Evolutionary conservation across 2,329 filamentous ascomycete genomes (phyloP).

Genomic region (Alternaria sp.): DNA sequence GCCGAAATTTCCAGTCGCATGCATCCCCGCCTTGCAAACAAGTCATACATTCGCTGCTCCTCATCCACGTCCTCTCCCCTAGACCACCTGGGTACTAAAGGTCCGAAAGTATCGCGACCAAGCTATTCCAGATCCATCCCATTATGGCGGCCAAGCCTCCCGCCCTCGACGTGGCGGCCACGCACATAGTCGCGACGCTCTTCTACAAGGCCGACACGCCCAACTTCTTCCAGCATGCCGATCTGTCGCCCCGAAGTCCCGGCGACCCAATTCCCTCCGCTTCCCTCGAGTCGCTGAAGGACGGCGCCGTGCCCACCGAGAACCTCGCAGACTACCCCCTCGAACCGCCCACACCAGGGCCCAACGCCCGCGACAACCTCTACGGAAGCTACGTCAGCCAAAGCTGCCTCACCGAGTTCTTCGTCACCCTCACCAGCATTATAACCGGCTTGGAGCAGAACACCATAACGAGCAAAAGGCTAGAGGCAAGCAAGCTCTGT

Average conservation of each 20-base stretch:
- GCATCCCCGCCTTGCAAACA: neutral
- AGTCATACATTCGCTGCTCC: neutral
- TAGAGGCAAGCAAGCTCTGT: constrained; percentile 66
- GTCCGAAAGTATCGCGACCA: neutral
- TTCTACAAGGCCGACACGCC: constrained; percentile 46
- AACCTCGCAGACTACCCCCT: constrained; percentile 61
- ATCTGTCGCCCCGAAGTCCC: constrained; percentile 49
- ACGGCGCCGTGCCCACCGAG: constrained; percentile 58
- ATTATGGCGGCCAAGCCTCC: constrained; percentile 25
- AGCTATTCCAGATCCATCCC: neutral
- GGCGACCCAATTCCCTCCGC: constrained; percentile 39
- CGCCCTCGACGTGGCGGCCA: constrained; percentile 25
- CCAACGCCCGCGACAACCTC: constrained; percentile 61
- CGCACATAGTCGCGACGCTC: constrained; percentile 45
- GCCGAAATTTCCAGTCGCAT: constrained; percentile 1
- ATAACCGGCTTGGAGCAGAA: constrained; percentile 58
- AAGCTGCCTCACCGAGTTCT: constrained; percentile 62
- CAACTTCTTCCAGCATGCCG: constrained; percentile 55
- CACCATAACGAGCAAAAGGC: constrained; percentile 56
- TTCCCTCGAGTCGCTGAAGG: constrained; percentile 43
- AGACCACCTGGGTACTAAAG: neutral
- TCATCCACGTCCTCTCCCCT: neutral
- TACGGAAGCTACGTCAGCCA: constrained; percentile 62
- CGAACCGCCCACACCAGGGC: constrained; percentile 61
- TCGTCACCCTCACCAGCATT: constrained; percentile 58